A percentile compares a stretch with the other conserved stretches of the same genome.
Evolutionary conservation across 495 filamentous ascomycete species (phyloP).

Genomic region (Aspergillus sparsus): DNA sequence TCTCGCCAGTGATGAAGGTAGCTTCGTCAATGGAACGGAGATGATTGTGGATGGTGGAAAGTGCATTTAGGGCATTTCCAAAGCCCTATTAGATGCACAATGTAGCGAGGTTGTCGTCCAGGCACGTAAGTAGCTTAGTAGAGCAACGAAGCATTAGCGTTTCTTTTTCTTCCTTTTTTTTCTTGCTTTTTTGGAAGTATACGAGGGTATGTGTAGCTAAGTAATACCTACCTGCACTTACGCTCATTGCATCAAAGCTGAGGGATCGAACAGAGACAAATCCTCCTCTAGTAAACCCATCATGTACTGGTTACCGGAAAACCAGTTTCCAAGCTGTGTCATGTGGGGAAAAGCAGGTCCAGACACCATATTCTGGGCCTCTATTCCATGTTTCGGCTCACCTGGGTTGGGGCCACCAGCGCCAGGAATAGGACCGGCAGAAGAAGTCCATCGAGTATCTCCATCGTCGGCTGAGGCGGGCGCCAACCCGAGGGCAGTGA

Average conservation of each 20-base stretch:
- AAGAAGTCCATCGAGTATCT: slow-evolving; percentile 21
- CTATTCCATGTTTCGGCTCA: slow-evolving; percentile 13
- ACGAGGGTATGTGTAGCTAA: not conserved
- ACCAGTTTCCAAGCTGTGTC: slow-evolving; percentile 64
- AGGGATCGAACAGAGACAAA: slow-evolving; percentile 52
- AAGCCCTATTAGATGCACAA: too few relatives aligned
- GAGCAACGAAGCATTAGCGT: too few relatives aligned
- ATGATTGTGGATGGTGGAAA: slow-evolving; percentile 45
- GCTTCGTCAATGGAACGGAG: slow-evolving; percentile 67
- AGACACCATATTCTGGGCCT: slow-evolving; percentile 13
- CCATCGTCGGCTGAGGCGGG: slow-evolving; percentile 34
- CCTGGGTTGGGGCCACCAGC: slow-evolving; percentile 20
- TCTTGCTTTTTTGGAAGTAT: not conserved
- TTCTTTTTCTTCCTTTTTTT: too few relatives aligned
- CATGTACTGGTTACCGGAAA: slow-evolving; percentile 65
- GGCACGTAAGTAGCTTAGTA: too few relatives aligned
- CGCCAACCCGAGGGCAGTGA: slow-evolving; percentile 63
- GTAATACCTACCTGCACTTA: not conserved
- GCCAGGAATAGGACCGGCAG: slow-evolving; percentile 1
- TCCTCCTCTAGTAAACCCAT: slow-evolving; percentile 64
- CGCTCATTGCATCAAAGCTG: slow-evolving; percentile 6
- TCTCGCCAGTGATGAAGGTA: slow-evolving; percentile 65
- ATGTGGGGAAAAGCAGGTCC: slow-evolving; percentile 35
- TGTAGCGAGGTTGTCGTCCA: too few relatives aligned
- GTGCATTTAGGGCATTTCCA: slow-evolving; percentile 28